A percentile compares a stretch with the other conserved stretches of the same genome.
phyloP scores from a whole-genome alignment of 2,329 filamentous ascomycete species.

The Salinomyces thailandicus region DNA sequence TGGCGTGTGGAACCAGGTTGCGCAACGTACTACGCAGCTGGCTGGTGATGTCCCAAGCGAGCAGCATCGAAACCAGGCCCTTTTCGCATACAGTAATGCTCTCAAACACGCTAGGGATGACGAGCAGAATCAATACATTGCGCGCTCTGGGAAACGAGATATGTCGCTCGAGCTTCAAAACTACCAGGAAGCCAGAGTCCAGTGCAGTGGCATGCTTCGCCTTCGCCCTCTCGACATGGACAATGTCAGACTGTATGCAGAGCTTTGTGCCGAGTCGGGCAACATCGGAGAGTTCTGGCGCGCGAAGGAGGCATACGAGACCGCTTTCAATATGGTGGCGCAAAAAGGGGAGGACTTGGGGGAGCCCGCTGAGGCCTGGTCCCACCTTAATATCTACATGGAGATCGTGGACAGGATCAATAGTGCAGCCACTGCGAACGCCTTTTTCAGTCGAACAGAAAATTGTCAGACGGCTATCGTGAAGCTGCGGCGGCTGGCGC shows the following conservation, averaged over 20 bases:
- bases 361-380: slow-evolving; percentile 52
- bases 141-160: slow-evolving; percentile 45
- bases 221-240: slow-evolving; percentile 44
- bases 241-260: slow-evolving; percentile 46
- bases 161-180: slow-evolving; percentile 43
- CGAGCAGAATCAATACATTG: slow-evolving; percentile 30
- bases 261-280: slow-evolving; percentile 33
- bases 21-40: slow-evolving; percentile 42
- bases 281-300: slow-evolving; percentile 17
- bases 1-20: slow-evolving; percentile 48
- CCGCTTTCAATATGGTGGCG: slow-evolving; percentile 41
- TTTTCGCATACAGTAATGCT: slow-evolving; percentile 25
- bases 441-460: slow-evolving; percentile 45
- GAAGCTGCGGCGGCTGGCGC: slow-evolving; percentile 59
- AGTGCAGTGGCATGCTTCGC: slow-evolving; percentile 46
- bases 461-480: slow-evolving; percentile 51
- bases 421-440: slow-evolving; percentile 26
- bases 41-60: slow-evolving; percentile 33
- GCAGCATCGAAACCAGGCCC: slow-evolving; percentile 36
- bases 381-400: slow-evolving; percentile 73
- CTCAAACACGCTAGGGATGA: slow-evolving; percentile 40
- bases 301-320: slow-evolving; percentile 35
- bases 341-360: slow-evolving; percentile 17
- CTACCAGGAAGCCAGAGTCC: slow-evolving; percentile 36
- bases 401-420: slow-evolving; percentile 54